These are phyloP conservation scores for Oryza longistaminata DNA, from an alignment of 176 grass and related monocot species.

Conservation along the genomic window DNA sequence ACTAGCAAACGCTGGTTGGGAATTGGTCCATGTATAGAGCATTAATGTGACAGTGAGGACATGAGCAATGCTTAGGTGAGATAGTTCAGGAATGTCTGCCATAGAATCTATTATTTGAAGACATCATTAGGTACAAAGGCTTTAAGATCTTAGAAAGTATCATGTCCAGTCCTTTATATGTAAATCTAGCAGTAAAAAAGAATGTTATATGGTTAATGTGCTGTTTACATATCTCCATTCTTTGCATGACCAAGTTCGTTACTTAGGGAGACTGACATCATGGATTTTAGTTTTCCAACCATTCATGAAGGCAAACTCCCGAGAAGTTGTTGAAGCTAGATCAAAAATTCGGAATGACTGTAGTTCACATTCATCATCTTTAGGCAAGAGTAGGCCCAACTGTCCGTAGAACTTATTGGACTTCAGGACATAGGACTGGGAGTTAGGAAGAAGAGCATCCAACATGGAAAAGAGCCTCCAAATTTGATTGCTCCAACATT, in stretches of 20 bases:
- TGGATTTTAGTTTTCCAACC: slow-evolving; percentile 19
- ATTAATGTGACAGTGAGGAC: slow-evolving; percentile 22
- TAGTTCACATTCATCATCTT: neutral
- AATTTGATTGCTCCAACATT: slow-evolving; percentile 21
- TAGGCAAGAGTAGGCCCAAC: neutral
- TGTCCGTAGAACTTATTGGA: slow-evolving; percentile 29
- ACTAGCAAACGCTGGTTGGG: no score
- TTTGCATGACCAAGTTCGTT: slow-evolving; percentile 27
- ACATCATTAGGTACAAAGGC: slow-evolving; percentile 7
- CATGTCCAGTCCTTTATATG: neutral
- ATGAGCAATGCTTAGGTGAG: slow-evolving; percentile 17
- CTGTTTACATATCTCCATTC: neutral
- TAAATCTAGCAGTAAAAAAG: slow-evolving; percentile 13
- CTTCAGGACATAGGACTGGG: slow-evolving; percentile 26
- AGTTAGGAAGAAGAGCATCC: slow-evolving; percentile 22
- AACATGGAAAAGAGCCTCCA: slow-evolving; percentile 38
- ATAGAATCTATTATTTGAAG: slow-evolving; percentile 26
- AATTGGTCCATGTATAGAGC: no score
- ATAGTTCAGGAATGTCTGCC: slow-evolving; percentile 44
- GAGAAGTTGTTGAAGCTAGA: slow-evolving; percentile 47
- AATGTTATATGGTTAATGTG: neutral
- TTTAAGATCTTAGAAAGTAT: neutral
- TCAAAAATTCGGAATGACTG: neutral
- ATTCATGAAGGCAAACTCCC: slow-evolving; percentile 29
- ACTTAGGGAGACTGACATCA: neutral